Evolutionary conservation across 2,329 filamentous ascomycete species (phyloP), one percentile per base, ranked within the genome.

Genomic region (Hypoxylon sp.): DNA sequence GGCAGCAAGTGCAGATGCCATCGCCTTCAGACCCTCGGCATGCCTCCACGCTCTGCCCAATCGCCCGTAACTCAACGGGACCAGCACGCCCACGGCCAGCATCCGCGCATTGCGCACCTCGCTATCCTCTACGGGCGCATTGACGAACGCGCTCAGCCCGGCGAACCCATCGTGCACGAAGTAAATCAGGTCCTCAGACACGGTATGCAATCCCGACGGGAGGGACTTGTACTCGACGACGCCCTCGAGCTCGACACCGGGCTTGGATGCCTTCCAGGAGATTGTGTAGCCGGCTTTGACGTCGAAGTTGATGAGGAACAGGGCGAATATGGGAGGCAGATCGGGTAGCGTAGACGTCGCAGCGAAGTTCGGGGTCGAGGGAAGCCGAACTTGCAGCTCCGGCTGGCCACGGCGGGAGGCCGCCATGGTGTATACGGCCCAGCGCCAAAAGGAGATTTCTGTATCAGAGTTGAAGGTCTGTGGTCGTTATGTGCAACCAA

Each of bases 211-310:
- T 22, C 96, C 96, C 0, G 95, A 98, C 2, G 96, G 96, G 48
- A 99, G 85, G 66, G 93, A 96, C 80, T 97, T 98, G 85, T 93
- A 99, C 80, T 99, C 96, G 74, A 97, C 93, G 22, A 91, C 89
- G 58, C 93, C 93, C 71, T 97, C 92, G 50, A 98, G 86, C 78
- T 87, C 84, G 80, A 95, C 85, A 50, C 87, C 89, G 12, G 88
- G 83, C 0, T 88, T 80, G 11, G 90, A 87, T 70, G 87, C 89
- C 78, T 96, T 93, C 96, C 96, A 98, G 33, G 89, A 88, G 75
- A 98, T 91, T 46, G 93, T 97, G 79, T 90, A 97, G 82, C 93
- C 93, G 74, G 93, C 91, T 78, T 94, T 96, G 80, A 95, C 91
- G 79, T 97, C 93, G 81, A 97, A 97, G 75, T 92, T 89, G 79